Base-by-base conservation (phyloP, 1,139 yeast genomes). In the Sugiyamaella xylanicola region DNA sequence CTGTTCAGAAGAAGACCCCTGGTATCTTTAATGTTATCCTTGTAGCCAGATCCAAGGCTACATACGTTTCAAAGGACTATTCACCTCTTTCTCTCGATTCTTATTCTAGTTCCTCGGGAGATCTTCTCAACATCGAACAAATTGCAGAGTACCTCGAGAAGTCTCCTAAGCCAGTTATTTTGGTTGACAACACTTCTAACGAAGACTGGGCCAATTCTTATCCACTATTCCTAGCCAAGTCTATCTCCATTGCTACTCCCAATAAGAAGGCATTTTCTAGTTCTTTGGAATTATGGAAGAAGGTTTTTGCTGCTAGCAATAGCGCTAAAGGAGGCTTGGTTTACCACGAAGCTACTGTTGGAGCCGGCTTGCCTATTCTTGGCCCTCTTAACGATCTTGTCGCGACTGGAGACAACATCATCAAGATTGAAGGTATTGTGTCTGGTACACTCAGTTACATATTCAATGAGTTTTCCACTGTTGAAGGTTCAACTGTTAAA, bases 271-370 rank as follows among this genome's bases (percentile, higher is more conserved):
- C 96, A 0, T 93, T 93, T 67, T 91, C 98, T n/a, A 81, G 93
- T 42, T 86, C 83, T 54, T 74, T 87, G 61, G 72, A 77, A 17
- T 74, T 84, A 15, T 93, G 98, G 97, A 81, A 87, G 58, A 79
- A 81, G 54, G 84, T 95, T 56, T 90, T 88, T 67, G 71, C 75
- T 41, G 69, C 72, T 7, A 61, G 71, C 22, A 77, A 83, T 41
- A 78, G 79, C 48, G 72, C 77, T 11, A 74, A 76, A 35, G 87
- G 86, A 51, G 96, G 95, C 39, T 78, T 92, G 61, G 96, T 91
- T 46, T 92, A 90, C 77, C 99, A 93, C 69, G 99, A 95, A 78
- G 95, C 98, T 52, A 89, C 98, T n/a, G 99, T 93, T 56, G 99
- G 98, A 68, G 99, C 99, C 42, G 99, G 98, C 55, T 80, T 95